These are phyloP conservation scores for Xylaria polymorpha DNA, from an alignment of 2,329 filamentous ascomycete genomes.

Conservation along the genomic window DNA sequence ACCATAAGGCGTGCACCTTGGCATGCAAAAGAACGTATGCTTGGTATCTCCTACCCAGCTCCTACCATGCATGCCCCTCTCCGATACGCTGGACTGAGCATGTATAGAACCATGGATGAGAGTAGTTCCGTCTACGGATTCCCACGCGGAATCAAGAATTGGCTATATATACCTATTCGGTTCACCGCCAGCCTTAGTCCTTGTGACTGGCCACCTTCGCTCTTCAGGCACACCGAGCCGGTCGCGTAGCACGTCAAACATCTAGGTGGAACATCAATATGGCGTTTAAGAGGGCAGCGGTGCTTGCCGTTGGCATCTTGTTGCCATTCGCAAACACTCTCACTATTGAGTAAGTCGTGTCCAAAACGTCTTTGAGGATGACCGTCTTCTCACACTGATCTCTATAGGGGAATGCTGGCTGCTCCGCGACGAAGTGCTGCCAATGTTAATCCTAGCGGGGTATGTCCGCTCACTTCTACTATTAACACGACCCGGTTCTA, in stretches of 20 bases:
- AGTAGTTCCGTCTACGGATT: neutral
- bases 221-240: conserved; percentile 5
- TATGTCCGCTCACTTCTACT: conserved; percentile 11
- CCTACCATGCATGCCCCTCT: conserved; percentile 5
- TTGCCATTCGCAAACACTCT: conserved; percentile 27
- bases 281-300: conserved; percentile 23
- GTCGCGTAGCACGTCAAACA: neutral
- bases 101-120: conserved; percentile 2
- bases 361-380: neutral
- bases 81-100: conserved; percentile 7
- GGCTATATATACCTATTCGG: conserved; percentile 16
- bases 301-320: conserved; percentile 27
- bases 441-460: conserved; percentile 34
- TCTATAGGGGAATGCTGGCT: conserved; percentile 35
- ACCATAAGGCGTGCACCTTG: conserved; percentile 33
- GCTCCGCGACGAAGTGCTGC: conserved; percentile 34
- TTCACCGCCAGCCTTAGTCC: neutral
- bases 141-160: neutral
- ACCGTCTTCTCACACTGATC: conserved; percentile 6
- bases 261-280: conserved; percentile 24
- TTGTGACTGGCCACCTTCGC: conserved; percentile 3
- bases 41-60: conserved; percentile 16
- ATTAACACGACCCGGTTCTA: neutral
- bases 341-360: conserved; percentile 28
- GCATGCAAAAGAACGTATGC: conserved; percentile 26